These are phyloP conservation scores for Ceriops zippeliana DNA, from an alignment of 345 rosid species.

Conservation along the genomic window DNA sequence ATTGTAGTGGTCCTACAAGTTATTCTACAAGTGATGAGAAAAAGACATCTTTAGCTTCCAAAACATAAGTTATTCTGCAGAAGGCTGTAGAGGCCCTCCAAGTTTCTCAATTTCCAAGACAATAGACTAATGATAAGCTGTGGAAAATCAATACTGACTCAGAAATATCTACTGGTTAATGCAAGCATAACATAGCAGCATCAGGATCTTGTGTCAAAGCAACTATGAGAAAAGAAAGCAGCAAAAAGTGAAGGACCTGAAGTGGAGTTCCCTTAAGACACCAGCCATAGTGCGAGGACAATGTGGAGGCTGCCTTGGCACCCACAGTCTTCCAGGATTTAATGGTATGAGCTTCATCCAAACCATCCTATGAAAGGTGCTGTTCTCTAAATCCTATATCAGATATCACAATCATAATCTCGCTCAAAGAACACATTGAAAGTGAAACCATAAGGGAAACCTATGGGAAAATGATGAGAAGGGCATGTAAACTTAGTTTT, in stretches of 20 bases:
- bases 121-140: background rate
- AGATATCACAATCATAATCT: constrained; percentile 2
- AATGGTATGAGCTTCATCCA: constrained; percentile 74
- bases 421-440: constrained; percentile 1
- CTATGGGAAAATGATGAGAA: no score
- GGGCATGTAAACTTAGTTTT: no score
- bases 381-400: constrained; percentile 38
- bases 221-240: background rate
- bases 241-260: constrained; percentile 34
- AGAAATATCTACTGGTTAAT: background rate
- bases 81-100: no score
- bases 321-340: constrained; percentile 48
- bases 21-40: constrained; percentile 40
- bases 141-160: background rate
- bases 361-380: constrained; percentile 59
- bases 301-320: constrained; percentile 49
- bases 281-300: constrained; percentile 65
- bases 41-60: no score
- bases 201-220: background rate
- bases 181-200: background rate
- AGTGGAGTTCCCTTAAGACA: constrained; percentile 74
- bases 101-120: background rate
- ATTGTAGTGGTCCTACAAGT: constrained; percentile 63
- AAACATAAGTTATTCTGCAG: no score
- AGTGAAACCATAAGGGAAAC: background rate